Base-by-base conservation (phyloP, 2,329 filamentous ascomycete genomes). In the Pyricularia sp. region DNA sequence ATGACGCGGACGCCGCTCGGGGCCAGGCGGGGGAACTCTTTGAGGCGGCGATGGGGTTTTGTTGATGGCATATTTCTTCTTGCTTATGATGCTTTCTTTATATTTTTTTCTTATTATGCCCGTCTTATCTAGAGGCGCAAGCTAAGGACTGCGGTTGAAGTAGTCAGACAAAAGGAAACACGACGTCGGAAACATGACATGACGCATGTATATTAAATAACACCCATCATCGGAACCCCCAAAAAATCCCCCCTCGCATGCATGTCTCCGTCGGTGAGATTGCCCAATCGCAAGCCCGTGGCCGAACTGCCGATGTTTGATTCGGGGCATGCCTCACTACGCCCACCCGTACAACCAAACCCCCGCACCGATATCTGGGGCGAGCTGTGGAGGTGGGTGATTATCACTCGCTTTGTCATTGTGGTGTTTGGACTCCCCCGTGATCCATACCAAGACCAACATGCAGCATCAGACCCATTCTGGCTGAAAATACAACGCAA, bases 1-100 rank as follows among this genome's bases (percentile, higher is more conserved):
- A 85, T 75, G 58, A 84, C 80, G 64, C 78, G 79, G 73, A 84
- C 80, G 68, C 80, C 80, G n/a, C 78, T 79, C 4, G 78, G 72
- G 11, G 77, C 73, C 6, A 73, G 71, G 42, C 73, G 72, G 55
- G 73, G 74, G 67, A 75, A 72, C 17, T 69, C 31, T 28, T 65
- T 63, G 26, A 63, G 59, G 23, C 59, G 59, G 59, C 59, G 59
- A 5, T 28, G 59, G 25, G 59, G 59, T 17, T 63, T 63, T 63
- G 59, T 26, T 28, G 59, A 63, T 30, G 59, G 6, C 59, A 63
- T 61, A 25, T 25, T 61, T 61, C 4, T 63, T 9, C 4, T 11
- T 28, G 2, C 28, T 26, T 17, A 0, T 26, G 9, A 30, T 26
- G 0, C 20, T 61, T 26, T 28, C 25, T 3, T 12, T 59, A 2